Percentiles rank a stretch among this genome's conserved stretches.
phyloP scores from a whole-genome alignment of 352 stramenopile genomes.

The Pythium guiyangense region DNA sequence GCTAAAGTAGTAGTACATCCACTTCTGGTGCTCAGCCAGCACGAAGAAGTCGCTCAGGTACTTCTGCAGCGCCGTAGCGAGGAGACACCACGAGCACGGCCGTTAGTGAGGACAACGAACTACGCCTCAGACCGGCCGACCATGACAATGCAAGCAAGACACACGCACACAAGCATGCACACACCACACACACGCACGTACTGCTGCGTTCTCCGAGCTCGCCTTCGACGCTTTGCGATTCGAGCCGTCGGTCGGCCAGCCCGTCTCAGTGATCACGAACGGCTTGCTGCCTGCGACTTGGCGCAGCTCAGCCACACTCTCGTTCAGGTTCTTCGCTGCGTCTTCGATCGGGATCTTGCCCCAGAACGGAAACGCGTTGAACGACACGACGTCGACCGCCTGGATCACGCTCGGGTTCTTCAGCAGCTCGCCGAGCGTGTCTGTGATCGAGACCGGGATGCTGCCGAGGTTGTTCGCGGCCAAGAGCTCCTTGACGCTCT shows the following conservation, averaged over 20 bases:
- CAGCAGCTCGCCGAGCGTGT: slow-evolving; percentile 55
- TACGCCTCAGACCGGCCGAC: neutral
- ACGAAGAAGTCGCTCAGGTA: slow-evolving; percentile 66
- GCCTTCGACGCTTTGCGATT: slow-evolving; percentile 27
- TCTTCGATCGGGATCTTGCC: slow-evolving; percentile 32
- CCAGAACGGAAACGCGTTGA: slow-evolving; percentile 73
- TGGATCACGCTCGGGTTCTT: slow-evolving; percentile 46
- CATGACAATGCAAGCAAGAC: no score
- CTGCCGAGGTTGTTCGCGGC: slow-evolving; percentile 18
- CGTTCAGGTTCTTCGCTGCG: slow-evolving; percentile 39
- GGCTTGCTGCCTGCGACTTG: slow-evolving; percentile 36
- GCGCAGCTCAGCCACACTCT: slow-evolving; percentile 33
- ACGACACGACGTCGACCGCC: slow-evolving; percentile 54
- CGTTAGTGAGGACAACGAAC: neutral
- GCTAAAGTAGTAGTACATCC: slow-evolving; percentile 30
- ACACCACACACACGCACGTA: no score
- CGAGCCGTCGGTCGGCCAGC: slow-evolving; percentile 45
- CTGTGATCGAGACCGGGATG: slow-evolving; percentile 59
- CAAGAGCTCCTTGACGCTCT: slow-evolving; percentile 49
- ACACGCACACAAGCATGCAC: no score
- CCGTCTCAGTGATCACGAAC: slow-evolving; percentile 66
- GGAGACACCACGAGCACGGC: no score
- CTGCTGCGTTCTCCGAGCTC: slow-evolving; percentile 26
- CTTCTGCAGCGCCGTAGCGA: slow-evolving; percentile 7
- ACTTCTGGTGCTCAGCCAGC: slow-evolving; percentile 30